Percentiles rank a stretch among this genome's conserved stretches.
Evolutionary conservation across 2,329 filamentous ascomycete species (phyloP).

Genomic region (Colletotrichum echinochloae): DNA sequence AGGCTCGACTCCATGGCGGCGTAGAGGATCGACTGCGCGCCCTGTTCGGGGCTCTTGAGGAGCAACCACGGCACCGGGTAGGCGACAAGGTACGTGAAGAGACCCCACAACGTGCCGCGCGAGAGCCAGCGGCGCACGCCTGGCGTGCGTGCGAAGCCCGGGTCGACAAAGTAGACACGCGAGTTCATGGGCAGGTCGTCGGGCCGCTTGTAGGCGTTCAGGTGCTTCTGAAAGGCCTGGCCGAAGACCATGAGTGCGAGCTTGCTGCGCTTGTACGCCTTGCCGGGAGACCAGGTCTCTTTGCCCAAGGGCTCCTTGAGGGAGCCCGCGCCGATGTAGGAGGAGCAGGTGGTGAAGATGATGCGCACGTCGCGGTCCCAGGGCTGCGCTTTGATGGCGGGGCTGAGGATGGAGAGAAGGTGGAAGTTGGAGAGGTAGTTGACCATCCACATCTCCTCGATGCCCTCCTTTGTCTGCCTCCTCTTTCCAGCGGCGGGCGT

Average conservation of each 20-base stretch:
- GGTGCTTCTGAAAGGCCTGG: constrained; percentile 90
- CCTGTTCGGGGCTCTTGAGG: constrained; percentile 85
- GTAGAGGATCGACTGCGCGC: constrained; percentile 87
- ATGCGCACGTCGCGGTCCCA: constrained; percentile 93
- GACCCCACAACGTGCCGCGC: constrained; percentile 83
- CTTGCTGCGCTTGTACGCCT: constrained; percentile 74
- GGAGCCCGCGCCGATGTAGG: constrained; percentile 84
- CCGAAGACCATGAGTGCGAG: constrained; percentile 91
- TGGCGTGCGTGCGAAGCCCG: constrained; percentile 85
- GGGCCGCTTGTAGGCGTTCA: constrained; percentile 84
- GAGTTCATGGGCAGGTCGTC: constrained; percentile 86
- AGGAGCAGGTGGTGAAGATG: constrained; percentile 86
- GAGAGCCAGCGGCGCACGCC: constrained; percentile 90
- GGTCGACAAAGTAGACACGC: constrained; percentile 87
- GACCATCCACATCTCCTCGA: constrained; percentile 92
- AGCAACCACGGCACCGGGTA: constrained; percentile 90
- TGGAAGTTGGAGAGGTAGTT: constrained; percentile 98
- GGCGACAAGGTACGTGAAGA: constrained; percentile 79
- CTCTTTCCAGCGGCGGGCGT: constrained; percentile 74
- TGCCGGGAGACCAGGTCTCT: constrained; percentile 65
- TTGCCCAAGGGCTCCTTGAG: constrained; percentile 65
- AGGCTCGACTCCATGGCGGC: constrained; percentile 86
- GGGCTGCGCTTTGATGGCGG: constrained; percentile 89
- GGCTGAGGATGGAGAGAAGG: constrained; percentile 88
- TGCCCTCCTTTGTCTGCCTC: constrained; percentile 77